Conservation (phyloP, 805 yeast species). For the Ogataea saltuana region DNA sequence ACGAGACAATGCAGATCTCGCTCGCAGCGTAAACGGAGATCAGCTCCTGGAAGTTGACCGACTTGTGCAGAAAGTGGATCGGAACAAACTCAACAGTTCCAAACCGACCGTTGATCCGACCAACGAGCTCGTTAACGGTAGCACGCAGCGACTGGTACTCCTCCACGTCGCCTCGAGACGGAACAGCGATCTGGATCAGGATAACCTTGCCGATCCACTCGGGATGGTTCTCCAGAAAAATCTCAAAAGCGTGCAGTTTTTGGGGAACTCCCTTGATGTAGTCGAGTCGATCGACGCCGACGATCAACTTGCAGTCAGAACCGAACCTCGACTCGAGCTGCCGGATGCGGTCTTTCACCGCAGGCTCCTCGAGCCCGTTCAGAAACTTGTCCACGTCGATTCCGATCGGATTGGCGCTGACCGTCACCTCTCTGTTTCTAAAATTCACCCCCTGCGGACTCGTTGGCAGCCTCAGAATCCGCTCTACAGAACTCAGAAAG, state of each 20-base stretch:
- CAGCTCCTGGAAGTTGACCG: conserved; percentile 87
- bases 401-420: conserved; percentile 99
- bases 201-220: conserved; percentile 98
- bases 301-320: conserved; percentile 77
- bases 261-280: conserved; percentile 98
- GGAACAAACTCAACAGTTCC: conserved; percentile 98
- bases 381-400: conserved; percentile 91
- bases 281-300: conserved; percentile 95
- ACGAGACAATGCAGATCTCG: conserved; percentile 89
- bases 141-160: conserved; percentile 94
- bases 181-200: conserved; percentile 94
- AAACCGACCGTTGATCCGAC: conserved; percentile 92
- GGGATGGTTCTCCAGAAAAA: conserved; percentile 88
- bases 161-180: conserved; percentile 96
- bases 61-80: conserved; percentile 92
- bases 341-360: conserved; percentile 65
- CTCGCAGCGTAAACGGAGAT: conserved; percentile 81
- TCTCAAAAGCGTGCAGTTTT: conserved; percentile 93
- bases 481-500: conserved; percentile 83
- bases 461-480: conserved; percentile 79
- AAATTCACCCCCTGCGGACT: conserved; percentile 88
- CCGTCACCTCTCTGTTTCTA: conserved; percentile 71
- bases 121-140: conserved; percentile 93
- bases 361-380: conserved; percentile 65
- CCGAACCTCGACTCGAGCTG: conserved; percentile 64